phyloP scores from a whole-genome alignment of 176 grass and related monocot species.

The Microstegium vimineum region DNA sequence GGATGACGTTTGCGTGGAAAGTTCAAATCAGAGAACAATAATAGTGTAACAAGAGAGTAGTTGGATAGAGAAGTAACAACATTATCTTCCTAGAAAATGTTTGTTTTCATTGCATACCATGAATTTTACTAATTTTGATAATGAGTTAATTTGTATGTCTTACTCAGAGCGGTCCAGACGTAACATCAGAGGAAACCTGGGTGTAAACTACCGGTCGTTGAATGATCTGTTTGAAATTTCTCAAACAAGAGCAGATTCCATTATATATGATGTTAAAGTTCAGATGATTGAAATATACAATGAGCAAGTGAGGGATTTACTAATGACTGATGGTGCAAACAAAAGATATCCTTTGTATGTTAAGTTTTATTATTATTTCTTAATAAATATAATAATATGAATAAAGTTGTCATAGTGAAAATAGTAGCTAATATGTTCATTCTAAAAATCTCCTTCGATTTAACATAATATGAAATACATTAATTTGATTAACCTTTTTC shows the following conservation, averaged over 20 bases:
- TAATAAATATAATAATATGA: background rate
- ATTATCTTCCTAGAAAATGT: background rate
- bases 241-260: constrained; percentile 51
- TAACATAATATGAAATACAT: background rate
- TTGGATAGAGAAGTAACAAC: background rate
- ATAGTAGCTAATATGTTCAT: background rate
- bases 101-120: background rate
- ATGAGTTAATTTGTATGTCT: constrained; percentile 9
- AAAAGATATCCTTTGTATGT: constrained; percentile 85
- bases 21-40: background rate
- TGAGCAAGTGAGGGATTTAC: constrained; percentile 89
- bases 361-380: background rate
- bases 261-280: constrained; percentile 58
- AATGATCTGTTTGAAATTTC: constrained; percentile 79
- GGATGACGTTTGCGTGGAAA: background rate
- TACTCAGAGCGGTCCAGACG: constrained; percentile 70
- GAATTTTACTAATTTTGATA: background rate
- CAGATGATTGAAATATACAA: constrained; percentile 98
- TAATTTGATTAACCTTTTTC: constrained; percentile 6
- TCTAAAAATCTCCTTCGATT: background rate
- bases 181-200: constrained; percentile 55
- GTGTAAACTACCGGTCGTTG: constrained; percentile 76
- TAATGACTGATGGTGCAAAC: constrained; percentile 56
- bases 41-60: background rate
- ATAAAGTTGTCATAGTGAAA: background rate